Conservation (phyloP, 2,329 filamentous ascomycete species). For the Fusarium torulosum region DNA sequence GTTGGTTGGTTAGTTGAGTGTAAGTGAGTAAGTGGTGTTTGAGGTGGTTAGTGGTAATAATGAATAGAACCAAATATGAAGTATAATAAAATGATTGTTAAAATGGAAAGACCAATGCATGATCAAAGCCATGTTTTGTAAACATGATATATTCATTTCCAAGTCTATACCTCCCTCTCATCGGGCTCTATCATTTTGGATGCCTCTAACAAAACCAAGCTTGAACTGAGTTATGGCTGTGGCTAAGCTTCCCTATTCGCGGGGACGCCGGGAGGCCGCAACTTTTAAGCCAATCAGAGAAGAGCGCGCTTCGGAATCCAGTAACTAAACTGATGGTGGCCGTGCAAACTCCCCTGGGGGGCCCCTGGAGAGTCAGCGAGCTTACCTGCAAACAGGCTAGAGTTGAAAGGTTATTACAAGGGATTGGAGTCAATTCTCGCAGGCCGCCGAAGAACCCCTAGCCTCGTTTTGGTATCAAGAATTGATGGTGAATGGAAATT, state of each 20-base stretch:
- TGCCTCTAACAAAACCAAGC: slow-evolving; percentile 37
- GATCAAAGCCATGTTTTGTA: background rate
- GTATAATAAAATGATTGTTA: slow-evolving; percentile 2
- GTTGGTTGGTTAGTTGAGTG: slow-evolving; percentile 2
- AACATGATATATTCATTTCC: slow-evolving; percentile 33
- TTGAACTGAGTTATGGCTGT: slow-evolving; percentile 36
- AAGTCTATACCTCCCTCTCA: background rate
- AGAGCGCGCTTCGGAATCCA: slow-evolving; percentile 1
- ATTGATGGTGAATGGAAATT: slow-evolving; percentile 16
- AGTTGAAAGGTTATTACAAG: slow-evolving; percentile 16
- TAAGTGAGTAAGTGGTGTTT: background rate
- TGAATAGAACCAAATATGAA: background rate
- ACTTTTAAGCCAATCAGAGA: slow-evolving; percentile 34
- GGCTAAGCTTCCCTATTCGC: slow-evolving; percentile 45
- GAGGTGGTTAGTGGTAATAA: slow-evolving; percentile 1
- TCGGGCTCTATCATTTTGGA: slow-evolving; percentile 20
- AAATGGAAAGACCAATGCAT: slow-evolving; percentile 14
- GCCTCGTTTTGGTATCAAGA: slow-evolving; percentile 32
- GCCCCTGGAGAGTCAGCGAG: slow-evolving; percentile 33
- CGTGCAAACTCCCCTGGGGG: slow-evolving; percentile 31
- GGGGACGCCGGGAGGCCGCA: slow-evolving; percentile 48
- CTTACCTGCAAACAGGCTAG: slow-evolving; percentile 42
- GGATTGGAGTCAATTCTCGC: slow-evolving; percentile 22
- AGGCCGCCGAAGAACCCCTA: slow-evolving; percentile 26
- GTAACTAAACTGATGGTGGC: slow-evolving; percentile 31